A percentile compares a stretch with the other conserved stretches of the same genome.
Conservation (phyloP, 1,139 yeast genomes). For the Meyerozyma guilliermondii region DNA sequence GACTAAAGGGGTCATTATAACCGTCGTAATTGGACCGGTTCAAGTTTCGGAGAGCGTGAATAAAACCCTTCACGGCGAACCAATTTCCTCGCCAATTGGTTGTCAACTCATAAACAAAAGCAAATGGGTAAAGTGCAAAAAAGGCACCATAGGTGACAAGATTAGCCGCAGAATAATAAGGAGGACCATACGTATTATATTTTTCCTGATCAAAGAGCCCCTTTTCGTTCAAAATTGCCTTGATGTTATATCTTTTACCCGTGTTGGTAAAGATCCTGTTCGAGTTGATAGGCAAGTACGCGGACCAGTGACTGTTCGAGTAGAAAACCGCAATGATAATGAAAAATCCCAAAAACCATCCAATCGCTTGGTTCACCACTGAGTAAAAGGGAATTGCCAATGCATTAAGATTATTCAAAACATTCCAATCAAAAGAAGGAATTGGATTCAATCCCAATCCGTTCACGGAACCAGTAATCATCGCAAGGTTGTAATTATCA, state of each 20-base stretch:
- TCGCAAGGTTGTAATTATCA: constrained; percentile 13
- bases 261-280: constrained; percentile 11
- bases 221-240: constrained; percentile 8
- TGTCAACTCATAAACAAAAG: constrained; percentile 8
- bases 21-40: constrained; percentile 13
- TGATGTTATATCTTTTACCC: constrained; percentile 12
- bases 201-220: constrained; percentile 11
- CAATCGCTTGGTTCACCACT: constrained; percentile 10
- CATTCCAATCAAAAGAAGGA: constrained; percentile 16
- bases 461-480: constrained; percentile 11
- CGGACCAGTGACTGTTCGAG: constrained; percentile 14
- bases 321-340: constrained; percentile 13
- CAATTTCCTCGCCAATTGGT: constrained; percentile 7
- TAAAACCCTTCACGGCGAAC: constrained; percentile 6
- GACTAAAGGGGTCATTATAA: constrained; percentile 16
- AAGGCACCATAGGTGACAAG: constrained; percentile 14
- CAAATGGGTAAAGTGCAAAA: constrained; percentile 15
- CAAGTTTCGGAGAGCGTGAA: constrained; percentile 6
- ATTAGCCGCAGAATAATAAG: constrained; percentile 53
- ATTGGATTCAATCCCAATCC: constrained; percentile 17
- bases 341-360: constrained; percentile 10
- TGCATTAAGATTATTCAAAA: constrained; percentile 8
- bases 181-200: constrained; percentile 36
- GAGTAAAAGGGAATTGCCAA: constrained; percentile 12
- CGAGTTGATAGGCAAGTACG: constrained; percentile 14